Percentiles rank a stretch among this genome's conserved stretches.
phyloP scores from a whole-genome alignment of 306 rosid genomes.

The Quercus bicolor region DNA sequence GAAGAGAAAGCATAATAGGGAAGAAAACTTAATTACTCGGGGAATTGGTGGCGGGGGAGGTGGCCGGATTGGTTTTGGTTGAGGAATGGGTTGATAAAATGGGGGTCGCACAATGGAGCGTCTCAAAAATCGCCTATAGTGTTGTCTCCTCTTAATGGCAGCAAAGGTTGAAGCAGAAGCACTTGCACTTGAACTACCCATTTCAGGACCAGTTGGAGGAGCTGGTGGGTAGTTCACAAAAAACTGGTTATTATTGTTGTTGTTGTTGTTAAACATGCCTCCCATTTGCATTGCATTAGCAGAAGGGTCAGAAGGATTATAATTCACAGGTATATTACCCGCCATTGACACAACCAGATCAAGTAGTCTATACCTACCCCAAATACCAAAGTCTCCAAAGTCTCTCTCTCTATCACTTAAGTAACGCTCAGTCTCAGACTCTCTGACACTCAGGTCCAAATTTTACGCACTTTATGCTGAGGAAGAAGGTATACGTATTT shows the following conservation, averaged over 20 bases:
- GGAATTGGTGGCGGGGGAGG: conserved; percentile 4
- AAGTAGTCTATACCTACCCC: no score
- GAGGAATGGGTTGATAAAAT: neutral
- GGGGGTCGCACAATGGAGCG: neutral
- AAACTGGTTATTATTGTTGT: no score
- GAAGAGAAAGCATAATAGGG: no score
- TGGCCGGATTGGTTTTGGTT: neutral
- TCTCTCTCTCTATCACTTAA: neutral
- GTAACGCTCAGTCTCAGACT: neutral
- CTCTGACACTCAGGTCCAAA: neutral
- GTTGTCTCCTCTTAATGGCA: neutral
- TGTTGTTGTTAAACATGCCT: neutral
- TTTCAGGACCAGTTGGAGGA: no score
- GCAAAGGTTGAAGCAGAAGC: neutral
- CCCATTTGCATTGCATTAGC: neutral
- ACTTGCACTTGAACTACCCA: no score
- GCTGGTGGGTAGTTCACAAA: neutral
- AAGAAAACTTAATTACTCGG: conserved; percentile 12
- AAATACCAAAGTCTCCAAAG: neutral
- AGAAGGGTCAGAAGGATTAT: neutral
- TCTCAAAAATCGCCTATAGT: neutral
- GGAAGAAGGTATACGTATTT: neutral
- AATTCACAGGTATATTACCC: neutral
- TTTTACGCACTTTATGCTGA: neutral
- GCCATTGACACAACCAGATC: neutral